Conservation (phyloP, 495 filamentous ascomycete species). For the Penicillium tannophilum region DNA sequence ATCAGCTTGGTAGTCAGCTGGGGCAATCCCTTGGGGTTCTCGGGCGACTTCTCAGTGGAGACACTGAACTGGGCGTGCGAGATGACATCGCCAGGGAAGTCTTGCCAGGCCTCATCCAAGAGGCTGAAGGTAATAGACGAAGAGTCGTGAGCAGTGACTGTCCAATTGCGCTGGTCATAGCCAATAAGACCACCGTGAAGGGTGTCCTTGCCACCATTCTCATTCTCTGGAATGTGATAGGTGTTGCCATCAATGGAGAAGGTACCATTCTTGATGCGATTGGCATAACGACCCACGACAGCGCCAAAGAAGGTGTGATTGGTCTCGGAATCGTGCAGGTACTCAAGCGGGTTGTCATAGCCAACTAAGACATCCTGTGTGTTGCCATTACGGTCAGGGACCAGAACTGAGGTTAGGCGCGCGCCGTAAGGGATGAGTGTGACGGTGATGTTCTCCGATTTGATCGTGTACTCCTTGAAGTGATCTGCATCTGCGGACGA, state of each 20-base stretch:
- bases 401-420: slow-evolving; percentile 69
- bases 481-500: slow-evolving; percentile 27
- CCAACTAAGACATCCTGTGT: slow-evolving; percentile 72
- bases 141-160: slow-evolving; percentile 65
- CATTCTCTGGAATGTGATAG: slow-evolving; percentile 71
- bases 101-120: slow-evolving; percentile 70
- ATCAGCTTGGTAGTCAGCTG: slow-evolving; percentile 51
- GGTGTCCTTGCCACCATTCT: slow-evolving; percentile 69
- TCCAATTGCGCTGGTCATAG: slow-evolving; percentile 82
- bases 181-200: slow-evolving; percentile 82
- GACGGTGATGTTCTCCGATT: slow-evolving; percentile 69
- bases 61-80: slow-evolving; percentile 75
- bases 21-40: slow-evolving; percentile 46
- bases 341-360: slow-evolving; percentile 76
- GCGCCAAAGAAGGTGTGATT: slow-evolving; percentile 76
- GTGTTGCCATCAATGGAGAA: slow-evolving; percentile 68
- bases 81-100: slow-evolving; percentile 80
- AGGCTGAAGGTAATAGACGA: slow-evolving; percentile 79
- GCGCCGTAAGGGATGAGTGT: slow-evolving; percentile 80
- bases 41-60: slow-evolving; percentile 34
- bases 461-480: slow-evolving; percentile 70
- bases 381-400: slow-evolving; percentile 69
- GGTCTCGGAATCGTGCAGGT: slow-evolving; percentile 62
- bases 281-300: slow-evolving; percentile 80
- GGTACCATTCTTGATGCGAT: slow-evolving; percentile 83